A percentile compares a stretch with the other conserved stretches of the same genome.
Conservation (phyloP, 164 flowering plant species). For the Taxillus chinensis region DNA sequence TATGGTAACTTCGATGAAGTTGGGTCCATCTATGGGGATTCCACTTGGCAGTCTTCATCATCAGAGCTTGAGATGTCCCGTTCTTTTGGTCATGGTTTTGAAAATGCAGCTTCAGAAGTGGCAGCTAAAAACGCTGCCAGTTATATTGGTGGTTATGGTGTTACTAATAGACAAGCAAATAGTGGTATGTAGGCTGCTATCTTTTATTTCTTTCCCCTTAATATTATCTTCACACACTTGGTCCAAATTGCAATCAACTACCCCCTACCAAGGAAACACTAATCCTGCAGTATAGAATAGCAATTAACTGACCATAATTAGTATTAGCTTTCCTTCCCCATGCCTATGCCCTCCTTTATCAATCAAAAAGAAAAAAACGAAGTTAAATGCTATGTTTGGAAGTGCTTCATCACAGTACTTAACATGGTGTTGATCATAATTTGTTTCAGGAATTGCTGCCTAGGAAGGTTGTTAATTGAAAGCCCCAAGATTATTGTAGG, state of each 20-base stretch:
- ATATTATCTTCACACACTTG: no score
- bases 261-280: no score
- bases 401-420: no score
- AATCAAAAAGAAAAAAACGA: no score
- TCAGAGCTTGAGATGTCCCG: conserved; percentile 47
- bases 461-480: conserved; percentile 25
- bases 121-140: conserved; percentile 37
- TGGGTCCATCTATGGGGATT: conserved; percentile 45
- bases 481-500: conserved; percentile 25
- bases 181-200: conserved; percentile 34
- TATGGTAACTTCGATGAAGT: conserved; percentile 36
- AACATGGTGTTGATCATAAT: neutral
- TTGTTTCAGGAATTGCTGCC: conserved; percentile 55
- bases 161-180: conserved; percentile 61
- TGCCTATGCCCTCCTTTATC: no score
- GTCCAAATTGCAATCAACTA: no score
- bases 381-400: no score
- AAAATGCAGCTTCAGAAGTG: conserved; percentile 41
- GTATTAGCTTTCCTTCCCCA: no score
- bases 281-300: no score
- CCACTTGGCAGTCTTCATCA: conserved; percentile 56
- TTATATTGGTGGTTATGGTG: conserved; percentile 50
- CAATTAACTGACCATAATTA: no score
- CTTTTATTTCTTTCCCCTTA: no score
- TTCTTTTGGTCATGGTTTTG: conserved; percentile 61